A percentile compares a stretch with the other conserved stretches of the same genome.
phyloP scores from a whole-genome alignment of 129 eudicot species.

The Silybum marianum region DNA sequence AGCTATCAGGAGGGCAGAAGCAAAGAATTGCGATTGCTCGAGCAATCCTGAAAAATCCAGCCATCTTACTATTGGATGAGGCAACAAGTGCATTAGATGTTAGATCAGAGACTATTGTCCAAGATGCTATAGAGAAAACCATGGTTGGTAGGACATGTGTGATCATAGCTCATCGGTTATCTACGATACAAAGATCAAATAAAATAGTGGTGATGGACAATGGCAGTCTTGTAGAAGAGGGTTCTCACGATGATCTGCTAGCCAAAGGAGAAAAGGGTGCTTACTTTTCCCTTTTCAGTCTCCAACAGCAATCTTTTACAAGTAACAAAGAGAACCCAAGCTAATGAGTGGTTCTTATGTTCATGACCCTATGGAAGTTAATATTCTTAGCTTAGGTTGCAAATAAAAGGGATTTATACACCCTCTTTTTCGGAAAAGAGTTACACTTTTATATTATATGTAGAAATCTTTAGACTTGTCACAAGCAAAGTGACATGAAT shows the following conservation, averaged over 20 bases:
- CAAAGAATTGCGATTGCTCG: conserved; percentile 63
- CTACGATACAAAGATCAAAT: conserved; percentile 45
- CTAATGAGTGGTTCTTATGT: neutral
- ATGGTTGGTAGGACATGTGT: conserved; percentile 50
- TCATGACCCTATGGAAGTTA: neutral
- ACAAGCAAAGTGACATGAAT: neutral
- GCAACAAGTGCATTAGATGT: conserved; percentile 56
- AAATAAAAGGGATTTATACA: neutral
- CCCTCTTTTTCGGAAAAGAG: neutral
- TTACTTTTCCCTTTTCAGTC: conserved; percentile 40
- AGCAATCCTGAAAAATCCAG: conserved; percentile 53
- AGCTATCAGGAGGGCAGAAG: conserved; percentile 63
- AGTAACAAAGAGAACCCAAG: conserved; percentile 10
- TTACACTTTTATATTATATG: neutral
- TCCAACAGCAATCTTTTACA: conserved; percentile 34
- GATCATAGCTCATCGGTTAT: conserved; percentile 47
- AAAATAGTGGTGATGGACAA: conserved; percentile 60
- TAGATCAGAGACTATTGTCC: conserved; percentile 44
- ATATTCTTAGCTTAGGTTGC: neutral
- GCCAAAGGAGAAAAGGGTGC: conserved; percentile 39
- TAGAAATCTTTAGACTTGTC: neutral
- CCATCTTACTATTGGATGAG: conserved; percentile 52
- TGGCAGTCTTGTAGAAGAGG: conserved; percentile 71
- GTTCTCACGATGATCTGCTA: conserved; percentile 44
- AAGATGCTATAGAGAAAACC: conserved; percentile 38